These are phyloP conservation scores for Dictyostelium citrinum DNA, from an alignment of 78 protist genomes.

Conservation along the genomic window DNA sequence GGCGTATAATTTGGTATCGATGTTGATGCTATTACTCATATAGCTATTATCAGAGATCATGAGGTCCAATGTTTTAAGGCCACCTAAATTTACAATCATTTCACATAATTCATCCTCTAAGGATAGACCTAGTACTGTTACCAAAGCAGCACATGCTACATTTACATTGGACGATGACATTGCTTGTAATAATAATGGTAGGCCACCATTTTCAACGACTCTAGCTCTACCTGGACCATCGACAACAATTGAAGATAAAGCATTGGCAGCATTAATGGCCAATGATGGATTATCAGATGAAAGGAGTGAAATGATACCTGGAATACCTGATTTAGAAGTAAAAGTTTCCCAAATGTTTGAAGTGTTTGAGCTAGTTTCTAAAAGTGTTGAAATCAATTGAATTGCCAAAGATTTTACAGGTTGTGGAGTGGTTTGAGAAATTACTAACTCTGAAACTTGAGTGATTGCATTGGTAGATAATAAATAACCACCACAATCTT, in stretches of 20 bases:
- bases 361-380: conserved; percentile 23
- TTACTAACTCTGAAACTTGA: conserved; percentile 38
- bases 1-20: conserved; percentile 53
- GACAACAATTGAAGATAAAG: conserved; percentile 45
- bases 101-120: conserved; percentile 62
- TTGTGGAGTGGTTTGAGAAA: conserved; percentile 18
- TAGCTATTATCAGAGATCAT: conserved; percentile 1
- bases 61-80: background rate
- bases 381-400: conserved; percentile 48
- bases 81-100: conserved; percentile 50
- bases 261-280: conserved; percentile 35
- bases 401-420: conserved; percentile 25
- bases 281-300: conserved; percentile 11
- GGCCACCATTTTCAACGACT: conserved; percentile 58
- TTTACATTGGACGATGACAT: conserved; percentile 16
- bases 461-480: conserved; percentile 37
- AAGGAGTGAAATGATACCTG: conserved; percentile 40
- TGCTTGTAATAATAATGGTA: conserved; percentile 9
- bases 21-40: conserved; percentile 10
- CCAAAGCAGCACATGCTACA: conserved; percentile 34
- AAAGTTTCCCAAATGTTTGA: conserved; percentile 66
- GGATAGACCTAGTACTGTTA: conserved; percentile 46
- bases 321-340: conserved; percentile 53
- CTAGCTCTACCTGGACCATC: conserved; percentile 75
- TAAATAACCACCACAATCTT: conserved; percentile 63